Evolutionary conservation across 257 asterid species (phyloP), one percentile per base, ranked within the genome.

Genomic region (Hygrophila difformis): DNA sequence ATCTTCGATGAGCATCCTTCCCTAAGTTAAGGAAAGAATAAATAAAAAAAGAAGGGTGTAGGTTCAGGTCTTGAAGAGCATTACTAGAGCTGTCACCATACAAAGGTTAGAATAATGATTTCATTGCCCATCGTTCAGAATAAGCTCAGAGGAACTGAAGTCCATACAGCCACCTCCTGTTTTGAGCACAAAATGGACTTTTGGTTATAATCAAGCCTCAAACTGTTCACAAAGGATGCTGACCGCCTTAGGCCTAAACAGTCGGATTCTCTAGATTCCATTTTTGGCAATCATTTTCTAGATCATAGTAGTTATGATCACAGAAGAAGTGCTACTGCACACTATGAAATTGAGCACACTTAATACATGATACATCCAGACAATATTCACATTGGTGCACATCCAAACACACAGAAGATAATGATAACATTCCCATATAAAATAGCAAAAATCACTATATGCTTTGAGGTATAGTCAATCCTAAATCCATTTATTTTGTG

Each of bases 331-430:
- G 28, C 5, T 20, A 52, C 4, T 39, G 22, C 24, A 44, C 7
- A 4, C 60, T 36, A 8, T 1, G 20, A 42, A 7, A 31, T 23
- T 20, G 11, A 24, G 48, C 42, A 44, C 39, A 11, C 12, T 18
- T 33, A 12, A 47, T 17, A 49, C 9, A 43, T 5, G 40, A 40
- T 24, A 64, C 39, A 64, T 37, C 44, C n/a, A 13, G 28, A 34
- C 1, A 20, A 15, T 18, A 19, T 23, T 38, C 16, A 51, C 10
- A 18, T 12, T 2, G 16, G 16, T 14, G n/a, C 28, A 51, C 19
- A 33, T 34, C 20, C 28, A 35, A 17, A 34, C 10, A 10, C 12
- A 45, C 18, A 12, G 16, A 45, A 38, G 21, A 34, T 35, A 23
- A 43, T 26, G 19, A 34, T 2, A 33, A n/a, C n/a, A n/a, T n/a